A percentile compares a stretch with the other conserved stretches of the same genome.
Conservation (phyloP, 148 eudicot species). For the Spergularia bocconei region DNA sequence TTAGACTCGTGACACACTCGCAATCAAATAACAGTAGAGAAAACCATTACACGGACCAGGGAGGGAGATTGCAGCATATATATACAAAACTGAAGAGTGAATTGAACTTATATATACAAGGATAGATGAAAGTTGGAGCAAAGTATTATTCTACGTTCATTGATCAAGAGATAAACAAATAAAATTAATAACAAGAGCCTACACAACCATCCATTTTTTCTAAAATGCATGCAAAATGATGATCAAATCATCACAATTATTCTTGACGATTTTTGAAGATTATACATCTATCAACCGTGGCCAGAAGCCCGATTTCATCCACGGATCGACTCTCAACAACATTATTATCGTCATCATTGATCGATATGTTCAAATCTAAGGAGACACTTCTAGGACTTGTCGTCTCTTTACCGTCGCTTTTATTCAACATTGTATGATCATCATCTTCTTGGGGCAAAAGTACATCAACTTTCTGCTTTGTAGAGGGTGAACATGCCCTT, state of each 20-base stretch:
- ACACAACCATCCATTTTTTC: neutral
- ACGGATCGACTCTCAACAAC: slow-evolving; percentile 26
- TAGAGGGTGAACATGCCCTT: slow-evolving; percentile 58
- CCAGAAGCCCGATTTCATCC: slow-evolving; percentile 62
- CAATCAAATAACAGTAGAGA: too few species aligned
- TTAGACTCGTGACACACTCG: too few species aligned
- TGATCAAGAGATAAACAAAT: neutral
- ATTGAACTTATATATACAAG: too few species aligned
- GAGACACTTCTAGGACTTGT: slow-evolving; percentile 40
- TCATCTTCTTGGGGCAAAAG: slow-evolving; percentile 22
- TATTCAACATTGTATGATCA: slow-evolving; percentile 1
- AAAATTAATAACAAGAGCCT: neutral
- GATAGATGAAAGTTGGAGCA: neutral
- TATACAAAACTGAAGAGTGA: too few species aligned
- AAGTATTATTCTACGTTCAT: slow-evolving; percentile 6
- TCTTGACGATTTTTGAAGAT: slow-evolving; percentile 42
- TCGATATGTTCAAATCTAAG: slow-evolving; percentile 70
- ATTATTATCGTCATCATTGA: slow-evolving; percentile 37
- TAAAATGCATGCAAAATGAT: slow-evolving; percentile 16
- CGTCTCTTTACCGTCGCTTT: slow-evolving; percentile 18
- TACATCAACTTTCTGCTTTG: slow-evolving; percentile 34
- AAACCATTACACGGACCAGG: too few species aligned
- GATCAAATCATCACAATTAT: slow-evolving; percentile 32
- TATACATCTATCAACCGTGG: slow-evolving; percentile 55
- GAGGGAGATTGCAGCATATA: too few species aligned